Evolutionary conservation across 2,329 filamentous ascomycete genomes (phyloP), one percentile per base, ranked within the genome.

Genomic region (Penicillium fuscoglaucum): DNA sequence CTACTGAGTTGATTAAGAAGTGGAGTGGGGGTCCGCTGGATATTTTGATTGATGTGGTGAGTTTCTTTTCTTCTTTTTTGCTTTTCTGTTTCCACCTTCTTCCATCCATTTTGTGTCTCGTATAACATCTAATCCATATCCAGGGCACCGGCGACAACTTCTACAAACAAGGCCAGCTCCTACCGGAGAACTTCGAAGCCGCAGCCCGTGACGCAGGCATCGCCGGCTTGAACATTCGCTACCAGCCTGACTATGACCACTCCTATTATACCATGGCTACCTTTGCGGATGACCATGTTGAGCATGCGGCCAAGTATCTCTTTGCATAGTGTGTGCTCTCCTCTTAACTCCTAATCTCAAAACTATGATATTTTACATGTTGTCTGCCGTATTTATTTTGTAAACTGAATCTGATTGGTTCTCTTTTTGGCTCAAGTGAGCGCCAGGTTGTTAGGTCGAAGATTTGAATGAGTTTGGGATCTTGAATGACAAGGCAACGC

Each of bases 261-360:
- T 96, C 91, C 62, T 99, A 99, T 80, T 99, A 87, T 78, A 97
- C 96, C 78, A 96, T 99, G 82, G 88, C 93, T 37, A 87, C 87
- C 17, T 99, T 99, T 74, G 85, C 89, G 44, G 88, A 90, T 70
- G 93, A 98, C 68, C 95, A 99, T 77, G 84, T 98, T 66, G 88
- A 91, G 69, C 91, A 96, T 78, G 92, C 92, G 60, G 93, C 93
- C 65, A 96, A 95, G 82, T 88, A 91, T 73, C 79, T 97, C 56
- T 80, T 85, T 68, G 80, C 78, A 71, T 86, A 85, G 79, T 81
- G 79, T 65, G 77, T 77, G 63, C 58, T 57, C 47, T 59, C 52
- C 29, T 58, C 47, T 33, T 55, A 19, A 37, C 33, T 60, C 37
- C 29, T 45, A 31, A 31, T 40, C 41, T 44, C 44, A 33, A 43